Percentiles rank a stretch among this genome's conserved stretches.
Conservation (phyloP, 768 basidiomycete species). For the Leccinum fibrillosum region DNA sequence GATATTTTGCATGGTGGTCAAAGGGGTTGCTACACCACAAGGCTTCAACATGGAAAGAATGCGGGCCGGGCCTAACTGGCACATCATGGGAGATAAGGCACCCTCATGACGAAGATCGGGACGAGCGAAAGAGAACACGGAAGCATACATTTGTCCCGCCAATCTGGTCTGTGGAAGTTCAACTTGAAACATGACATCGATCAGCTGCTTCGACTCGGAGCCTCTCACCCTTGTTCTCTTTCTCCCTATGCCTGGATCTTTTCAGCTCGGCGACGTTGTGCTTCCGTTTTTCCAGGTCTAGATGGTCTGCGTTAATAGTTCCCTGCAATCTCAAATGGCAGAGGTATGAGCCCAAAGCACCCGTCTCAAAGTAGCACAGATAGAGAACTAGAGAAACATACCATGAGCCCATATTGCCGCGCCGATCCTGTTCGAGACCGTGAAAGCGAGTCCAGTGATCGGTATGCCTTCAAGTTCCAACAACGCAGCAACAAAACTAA, state of each 20-base stretch:
- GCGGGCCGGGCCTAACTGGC: no score
- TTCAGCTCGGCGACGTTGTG: conserved; percentile 41
- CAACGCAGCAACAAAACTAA: conserved; percentile 81
- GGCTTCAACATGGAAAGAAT: no score
- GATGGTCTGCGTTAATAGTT: not conserved
- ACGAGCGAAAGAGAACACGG: no score
- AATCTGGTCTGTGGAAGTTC: not conserved
- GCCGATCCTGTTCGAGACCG: conserved; percentile 83
- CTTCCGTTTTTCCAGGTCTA: conserved; percentile 63
- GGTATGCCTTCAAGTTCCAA: conserved; percentile 83
- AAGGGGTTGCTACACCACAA: no score
- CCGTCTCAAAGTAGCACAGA: not conserved
- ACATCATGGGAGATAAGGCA: no score
- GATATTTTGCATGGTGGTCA: no score
- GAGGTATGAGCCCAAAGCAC: not conserved
- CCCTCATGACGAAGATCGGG: no score
- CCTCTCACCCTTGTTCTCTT: not conserved
- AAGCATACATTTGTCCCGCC: not conserved
- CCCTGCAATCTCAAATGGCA: not conserved
- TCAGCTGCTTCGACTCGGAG: not conserved
- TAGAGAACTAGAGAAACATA: conserved; percentile 35
- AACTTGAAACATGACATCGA: not conserved
- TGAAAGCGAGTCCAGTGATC: conserved; percentile 76
- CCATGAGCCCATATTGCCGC: conserved; percentile 95
- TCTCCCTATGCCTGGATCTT: not conserved